Conservation (phyloP, 2,329 filamentous ascomycete genomes). For the Boeremia lycopersici region DNA sequence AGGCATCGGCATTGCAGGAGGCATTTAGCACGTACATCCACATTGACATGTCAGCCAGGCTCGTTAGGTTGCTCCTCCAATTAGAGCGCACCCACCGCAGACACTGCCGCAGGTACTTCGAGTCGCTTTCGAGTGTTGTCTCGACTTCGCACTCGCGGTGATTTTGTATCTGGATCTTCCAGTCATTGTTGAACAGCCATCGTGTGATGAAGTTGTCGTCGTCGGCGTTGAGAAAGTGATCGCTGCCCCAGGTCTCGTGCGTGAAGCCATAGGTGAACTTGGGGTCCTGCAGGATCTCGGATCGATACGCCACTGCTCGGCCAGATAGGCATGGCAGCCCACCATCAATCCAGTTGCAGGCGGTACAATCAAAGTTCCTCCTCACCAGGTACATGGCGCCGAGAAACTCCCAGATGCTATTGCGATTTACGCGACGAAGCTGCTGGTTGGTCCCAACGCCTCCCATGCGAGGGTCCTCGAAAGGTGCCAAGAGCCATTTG, state of each 20-base stretch:
- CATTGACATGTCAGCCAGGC: constrained; percentile 81
- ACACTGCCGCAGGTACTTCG: constrained; percentile 91
- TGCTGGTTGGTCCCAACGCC: constrained; percentile 93
- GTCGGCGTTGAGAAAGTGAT: constrained; percentile 90
- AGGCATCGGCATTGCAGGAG: constrained; percentile 27
- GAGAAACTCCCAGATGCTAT: constrained; percentile 82
- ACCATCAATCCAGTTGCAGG: constrained; percentile 92
- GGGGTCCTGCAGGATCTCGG: constrained; percentile 82
- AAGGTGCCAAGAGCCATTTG: constrained; percentile 90
- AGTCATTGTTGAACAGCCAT: constrained; percentile 89
- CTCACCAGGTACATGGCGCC: constrained; percentile 91
- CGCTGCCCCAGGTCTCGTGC: constrained; percentile 72
- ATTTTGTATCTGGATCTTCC: constrained; percentile 96
- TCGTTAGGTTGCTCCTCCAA: constrained; percentile 96
- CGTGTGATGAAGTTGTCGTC: constrained; percentile 98
- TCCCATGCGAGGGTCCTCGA: constrained; percentile 82
- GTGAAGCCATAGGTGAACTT: constrained; percentile 89
- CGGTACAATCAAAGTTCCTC: constrained; percentile 95
- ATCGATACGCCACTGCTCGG: constrained; percentile 89
- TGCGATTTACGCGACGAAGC: constrained; percentile 71
- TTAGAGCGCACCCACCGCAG: constrained; percentile 95
- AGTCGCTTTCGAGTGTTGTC: constrained; percentile 88
- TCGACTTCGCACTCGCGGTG: constrained; percentile 82
- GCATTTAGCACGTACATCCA: constrained; percentile 71
- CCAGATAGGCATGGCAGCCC: constrained; percentile 97